Evolutionary conservation across 2,329 filamentous ascomycete genomes (phyloP).

Genomic region (Clarireedia homoeocarpa): DNA sequence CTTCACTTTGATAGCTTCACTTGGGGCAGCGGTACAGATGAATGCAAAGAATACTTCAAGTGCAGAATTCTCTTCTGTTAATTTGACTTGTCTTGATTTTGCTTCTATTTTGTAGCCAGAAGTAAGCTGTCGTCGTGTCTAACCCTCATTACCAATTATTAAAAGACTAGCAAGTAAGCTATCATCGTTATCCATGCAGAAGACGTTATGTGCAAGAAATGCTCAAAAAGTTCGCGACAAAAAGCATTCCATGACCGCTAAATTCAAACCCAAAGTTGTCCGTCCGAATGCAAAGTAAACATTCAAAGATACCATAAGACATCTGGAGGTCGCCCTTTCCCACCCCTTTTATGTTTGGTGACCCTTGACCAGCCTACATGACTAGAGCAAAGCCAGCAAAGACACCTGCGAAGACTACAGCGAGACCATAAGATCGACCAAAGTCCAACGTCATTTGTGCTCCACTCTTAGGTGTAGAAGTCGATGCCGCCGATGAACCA

Average conservation of each 20-base stretch:
- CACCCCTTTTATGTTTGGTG: background rate
- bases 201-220: slow-evolving; percentile 1
- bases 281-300: slow-evolving; percentile 16
- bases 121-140: background rate
- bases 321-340: background rate
- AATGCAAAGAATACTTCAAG: background rate
- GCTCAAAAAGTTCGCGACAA: background rate
- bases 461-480: slow-evolving; percentile 22
- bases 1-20: too few relatives aligned
- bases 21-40: too few relatives aligned
- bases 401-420: slow-evolving; percentile 44
- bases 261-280: slow-evolving; percentile 8
- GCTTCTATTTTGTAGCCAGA: slow-evolving; percentile 3
- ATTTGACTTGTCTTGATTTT: background rate
- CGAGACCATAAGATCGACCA: slow-evolving; percentile 48
- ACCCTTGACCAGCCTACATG: slow-evolving; percentile 31
- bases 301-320: background rate
- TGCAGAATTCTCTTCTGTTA: background rate
- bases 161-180: background rate
- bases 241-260: slow-evolving; percentile 4
- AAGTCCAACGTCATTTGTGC: slow-evolving; percentile 38
- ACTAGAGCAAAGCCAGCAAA: slow-evolving; percentile 49
- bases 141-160: slow-evolving; percentile 5
- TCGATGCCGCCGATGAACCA: slow-evolving; percentile 23
- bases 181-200: background rate